Conservation (phyloP, 192 early-diverging fungal genomes). For the Linnemannia hyalina region DNA sequence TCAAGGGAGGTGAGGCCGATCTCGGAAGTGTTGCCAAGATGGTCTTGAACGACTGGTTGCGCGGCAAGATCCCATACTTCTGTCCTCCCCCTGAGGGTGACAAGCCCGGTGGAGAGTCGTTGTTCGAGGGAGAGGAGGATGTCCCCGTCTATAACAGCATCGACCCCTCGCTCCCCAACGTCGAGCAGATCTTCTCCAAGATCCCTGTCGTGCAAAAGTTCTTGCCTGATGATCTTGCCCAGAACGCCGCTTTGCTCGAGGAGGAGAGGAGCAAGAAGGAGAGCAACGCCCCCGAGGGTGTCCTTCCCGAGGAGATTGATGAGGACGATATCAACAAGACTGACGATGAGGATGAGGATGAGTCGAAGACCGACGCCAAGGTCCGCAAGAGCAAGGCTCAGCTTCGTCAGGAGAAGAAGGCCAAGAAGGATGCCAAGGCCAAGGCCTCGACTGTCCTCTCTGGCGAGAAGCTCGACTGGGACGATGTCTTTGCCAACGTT, state of each 20-base stretch:
- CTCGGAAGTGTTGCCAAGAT: constrained; percentile 92
- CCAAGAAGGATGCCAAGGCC: constrained; percentile 54
- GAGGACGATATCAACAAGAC: constrained; percentile 59
- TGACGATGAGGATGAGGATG: constrained; percentile 62
- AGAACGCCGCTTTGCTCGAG: constrained; percentile 67
- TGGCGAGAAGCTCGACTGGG: constrained; percentile 80
- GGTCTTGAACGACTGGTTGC: constrained; percentile 98
- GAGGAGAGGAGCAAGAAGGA: constrained; percentile 66
- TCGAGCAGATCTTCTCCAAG: constrained; percentile 93
- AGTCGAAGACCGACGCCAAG: constrained; percentile 44
- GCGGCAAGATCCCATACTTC: constrained; percentile 97
- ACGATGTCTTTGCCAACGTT: constrained; percentile 89
- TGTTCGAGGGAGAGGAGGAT: constrained; percentile 44
- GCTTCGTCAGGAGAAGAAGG: constrained; percentile 59
- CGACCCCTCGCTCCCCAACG: constrained; percentile 58
- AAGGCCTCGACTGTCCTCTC: constrained; percentile 42
- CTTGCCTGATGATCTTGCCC: constrained; percentile 85
- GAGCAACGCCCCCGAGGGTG: constrained; percentile 63
- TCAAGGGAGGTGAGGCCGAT: constrained; percentile 98
- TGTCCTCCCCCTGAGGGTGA: constrained; percentile 79
- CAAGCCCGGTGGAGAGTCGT: constrained; percentile 44
- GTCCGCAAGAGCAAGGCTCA: constrained; percentile 56
- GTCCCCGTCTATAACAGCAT: constrained; percentile 21
- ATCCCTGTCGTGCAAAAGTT: constrained; percentile 91
- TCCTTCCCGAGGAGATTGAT: constrained; percentile 57